A percentile compares a stretch with the other conserved stretches of the same genome.
Evolutionary conservation across 495 filamentous ascomycete genomes (phyloP).

Genomic region (Neurospora cerealis): DNA sequence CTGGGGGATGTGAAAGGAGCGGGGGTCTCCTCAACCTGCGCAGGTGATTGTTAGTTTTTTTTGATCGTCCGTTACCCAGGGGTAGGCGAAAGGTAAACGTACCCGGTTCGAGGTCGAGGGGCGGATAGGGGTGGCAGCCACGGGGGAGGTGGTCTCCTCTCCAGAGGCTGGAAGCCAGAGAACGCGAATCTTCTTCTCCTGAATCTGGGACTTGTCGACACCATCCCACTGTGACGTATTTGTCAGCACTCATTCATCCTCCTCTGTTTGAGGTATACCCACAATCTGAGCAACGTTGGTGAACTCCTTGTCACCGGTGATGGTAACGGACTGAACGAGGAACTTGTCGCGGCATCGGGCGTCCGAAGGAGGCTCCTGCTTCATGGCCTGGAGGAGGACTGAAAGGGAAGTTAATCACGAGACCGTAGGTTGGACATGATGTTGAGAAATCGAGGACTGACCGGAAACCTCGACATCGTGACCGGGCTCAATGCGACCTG

Average conservation of each 20-base stretch:
- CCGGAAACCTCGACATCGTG: constrained; percentile 86
- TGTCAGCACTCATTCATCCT: constrained; percentile 15
- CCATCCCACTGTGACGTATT: constrained; percentile 52
- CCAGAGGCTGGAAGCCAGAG: constrained; percentile 50
- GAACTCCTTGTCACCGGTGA: constrained; percentile 76
- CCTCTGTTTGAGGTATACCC: constrained; percentile 23
- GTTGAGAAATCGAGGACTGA: constrained; percentile 30
- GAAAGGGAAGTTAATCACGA: constrained; percentile 5
- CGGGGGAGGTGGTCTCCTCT: constrained; percentile 8
- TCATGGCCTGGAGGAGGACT: constrained; percentile 97
- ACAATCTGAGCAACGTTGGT: constrained; percentile 71
- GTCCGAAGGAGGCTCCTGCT: constrained; percentile 77
- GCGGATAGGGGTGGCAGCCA: constrained; percentile 17
- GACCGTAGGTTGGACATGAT: background rate
- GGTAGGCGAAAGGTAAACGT: constrained; percentile 2
- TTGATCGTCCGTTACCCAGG: too few species aligned
- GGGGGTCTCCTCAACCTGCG: constrained; percentile 22
- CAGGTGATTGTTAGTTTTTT: background rate
- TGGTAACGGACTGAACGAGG: constrained; percentile 84
- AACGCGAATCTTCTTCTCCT: constrained; percentile 96
- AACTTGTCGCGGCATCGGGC: constrained; percentile 96
- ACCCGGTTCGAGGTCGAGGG: constrained; percentile 19
- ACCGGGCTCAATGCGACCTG: constrained; percentile 83
- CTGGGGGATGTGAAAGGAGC: constrained; percentile 6
- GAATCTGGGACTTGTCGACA: constrained; percentile 63